phyloP scores from a whole-genome alignment of 345 rosid species.

The Rhizophora apiculata region DNA sequence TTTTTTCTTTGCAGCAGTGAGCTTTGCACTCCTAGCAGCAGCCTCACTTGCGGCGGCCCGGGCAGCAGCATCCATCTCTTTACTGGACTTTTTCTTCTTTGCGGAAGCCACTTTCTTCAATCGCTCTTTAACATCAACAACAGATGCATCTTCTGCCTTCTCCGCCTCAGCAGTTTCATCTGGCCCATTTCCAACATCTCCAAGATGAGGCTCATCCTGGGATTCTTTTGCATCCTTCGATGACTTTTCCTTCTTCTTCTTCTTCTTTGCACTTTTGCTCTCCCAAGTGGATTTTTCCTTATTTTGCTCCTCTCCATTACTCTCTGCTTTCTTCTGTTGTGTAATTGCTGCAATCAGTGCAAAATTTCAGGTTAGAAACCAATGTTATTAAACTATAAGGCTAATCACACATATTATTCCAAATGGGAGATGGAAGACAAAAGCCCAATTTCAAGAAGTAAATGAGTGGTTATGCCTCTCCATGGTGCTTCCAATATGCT shows the following conservation, averaged over 20 bases:
- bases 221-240: conserved; percentile 58
- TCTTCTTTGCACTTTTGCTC: conserved; percentile 63
- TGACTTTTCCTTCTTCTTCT: conserved; percentile 68
- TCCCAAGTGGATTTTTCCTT: conserved; percentile 55
- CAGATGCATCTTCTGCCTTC: conserved; percentile 40
- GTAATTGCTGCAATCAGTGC: conserved; percentile 28
- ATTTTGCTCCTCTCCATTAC: conserved; percentile 39
- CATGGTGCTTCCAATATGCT: neutral
- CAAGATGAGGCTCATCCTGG: conserved; percentile 33
- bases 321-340: conserved; percentile 34
- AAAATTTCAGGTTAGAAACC: neutral
- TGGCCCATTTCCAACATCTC: conserved; percentile 24
- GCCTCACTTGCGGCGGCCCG: conserved; percentile 72
- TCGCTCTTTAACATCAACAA: conserved; percentile 57
- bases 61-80: conserved; percentile 73
- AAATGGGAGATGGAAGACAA: neutral
- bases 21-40: conserved; percentile 65
- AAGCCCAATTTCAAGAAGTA: neutral
- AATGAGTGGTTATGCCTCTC: neutral
- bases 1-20: conserved; percentile 83
- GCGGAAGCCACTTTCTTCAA: conserved; percentile 52
- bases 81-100: conserved; percentile 75
- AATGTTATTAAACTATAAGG: neutral
- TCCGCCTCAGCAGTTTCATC: conserved; percentile 34
- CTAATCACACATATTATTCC: neutral